Percentiles rank a stretch among this genome's conserved stretches.
These are phyloP conservation scores for Cytidiella melzeri DNA, from an alignment of 768 basidiomycete species.

Conservation along the genomic window DNA sequence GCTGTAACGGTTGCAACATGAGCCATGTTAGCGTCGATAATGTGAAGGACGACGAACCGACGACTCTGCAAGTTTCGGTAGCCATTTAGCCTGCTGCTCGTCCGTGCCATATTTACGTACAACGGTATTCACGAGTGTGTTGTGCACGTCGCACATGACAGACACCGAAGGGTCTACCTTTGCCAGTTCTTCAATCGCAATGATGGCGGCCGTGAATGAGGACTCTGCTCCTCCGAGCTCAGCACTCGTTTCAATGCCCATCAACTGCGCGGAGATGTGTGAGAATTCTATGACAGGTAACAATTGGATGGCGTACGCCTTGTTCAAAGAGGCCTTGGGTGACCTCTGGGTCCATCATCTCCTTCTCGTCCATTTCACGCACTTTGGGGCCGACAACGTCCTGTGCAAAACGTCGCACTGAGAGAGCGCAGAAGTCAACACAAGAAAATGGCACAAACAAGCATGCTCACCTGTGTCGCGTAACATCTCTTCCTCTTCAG, in stretches of 20 bases:
- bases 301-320: conserved; percentile 52
- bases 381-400: conserved; percentile 91
- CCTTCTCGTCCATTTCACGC: conserved; percentile 96
- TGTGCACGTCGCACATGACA: conserved; percentile 96
- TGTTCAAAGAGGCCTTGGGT: conserved; percentile 91
- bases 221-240: conserved; percentile 84
- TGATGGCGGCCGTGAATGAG: conserved; percentile 92
- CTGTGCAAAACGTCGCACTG: conserved; percentile 82
- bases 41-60: conserved; percentile 43
- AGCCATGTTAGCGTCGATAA: neutral
- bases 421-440: neutral
- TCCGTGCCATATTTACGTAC: conserved; percentile 80
- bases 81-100: conserved; percentile 82
- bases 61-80: conserved; percentile 73
- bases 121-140: conserved; percentile 95
- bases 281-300: neutral
- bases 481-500: conserved; percentile 93
- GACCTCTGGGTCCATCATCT: conserved; percentile 83
- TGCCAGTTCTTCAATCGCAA: conserved; percentile 95
- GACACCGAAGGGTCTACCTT: conserved; percentile 95
- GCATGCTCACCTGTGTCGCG: conserved; percentile 71
- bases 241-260: conserved; percentile 91
- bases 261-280: conserved; percentile 49
- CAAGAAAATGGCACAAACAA: neutral
- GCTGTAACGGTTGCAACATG: conserved; percentile 37